phyloP scores from a whole-genome alignment of 2,329 filamentous ascomycete genomes.

The Orbilia brochopaga region DNA sequence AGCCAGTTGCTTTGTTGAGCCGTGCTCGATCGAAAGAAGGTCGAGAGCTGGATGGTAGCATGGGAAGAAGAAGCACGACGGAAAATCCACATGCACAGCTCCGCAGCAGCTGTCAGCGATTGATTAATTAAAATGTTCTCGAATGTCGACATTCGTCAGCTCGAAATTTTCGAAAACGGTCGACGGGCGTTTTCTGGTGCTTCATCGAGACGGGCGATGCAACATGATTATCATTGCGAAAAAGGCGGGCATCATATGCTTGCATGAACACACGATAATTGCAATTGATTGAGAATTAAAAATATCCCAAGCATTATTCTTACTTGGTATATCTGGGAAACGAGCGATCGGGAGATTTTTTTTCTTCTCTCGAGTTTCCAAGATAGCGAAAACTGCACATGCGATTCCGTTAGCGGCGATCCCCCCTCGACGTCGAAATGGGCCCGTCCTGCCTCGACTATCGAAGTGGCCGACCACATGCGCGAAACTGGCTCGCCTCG shows the following conservation, averaged over 20 bases:
- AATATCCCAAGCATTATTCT: too few species aligned
- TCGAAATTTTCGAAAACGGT: not conserved
- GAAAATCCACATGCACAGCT: constrained; percentile 14
- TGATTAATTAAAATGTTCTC: not conserved
- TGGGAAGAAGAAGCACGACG: not conserved
- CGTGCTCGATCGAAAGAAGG: too few species aligned
- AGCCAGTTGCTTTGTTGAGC: too few species aligned
- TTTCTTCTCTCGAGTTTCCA: too few species aligned
- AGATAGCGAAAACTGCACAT: not conserved
- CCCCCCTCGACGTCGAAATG: constrained; percentile 5
- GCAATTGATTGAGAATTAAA: too few species aligned
- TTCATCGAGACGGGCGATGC: not conserved
- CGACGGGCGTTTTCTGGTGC: not conserved
- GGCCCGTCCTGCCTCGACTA: not conserved
- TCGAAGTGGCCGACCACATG: not conserved
- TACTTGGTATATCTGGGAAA: too few species aligned
- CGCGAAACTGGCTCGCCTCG: not conserved
- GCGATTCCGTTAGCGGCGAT: not conserved
- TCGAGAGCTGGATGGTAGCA: too few species aligned
- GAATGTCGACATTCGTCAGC: too few species aligned
- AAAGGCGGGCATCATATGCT: not conserved
- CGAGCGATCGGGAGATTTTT: not conserved
- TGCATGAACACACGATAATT: too few species aligned
- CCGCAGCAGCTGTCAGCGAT: not conserved
- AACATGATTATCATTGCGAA: not conserved